These are phyloP conservation scores for Fusarium tjaetaba DNA, from an alignment of 2,329 filamentous ascomycete genomes.

Conservation along the genomic window DNA sequence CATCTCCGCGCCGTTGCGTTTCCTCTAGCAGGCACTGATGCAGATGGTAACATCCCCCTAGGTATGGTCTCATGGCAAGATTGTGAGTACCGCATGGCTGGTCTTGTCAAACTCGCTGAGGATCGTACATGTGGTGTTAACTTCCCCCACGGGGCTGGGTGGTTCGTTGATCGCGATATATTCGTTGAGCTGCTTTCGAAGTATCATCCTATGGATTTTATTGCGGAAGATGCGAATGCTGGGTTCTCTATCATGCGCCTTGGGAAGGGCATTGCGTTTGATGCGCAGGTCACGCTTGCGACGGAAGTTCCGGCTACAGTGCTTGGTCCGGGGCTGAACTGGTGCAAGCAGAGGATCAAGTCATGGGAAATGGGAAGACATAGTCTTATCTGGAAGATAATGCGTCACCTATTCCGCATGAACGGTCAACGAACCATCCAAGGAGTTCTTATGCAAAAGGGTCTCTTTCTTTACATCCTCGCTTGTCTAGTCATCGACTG, in stretches of 20 bases:
- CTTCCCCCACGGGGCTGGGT: neutral
- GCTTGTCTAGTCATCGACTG: neutral
- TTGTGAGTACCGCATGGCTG: neutral
- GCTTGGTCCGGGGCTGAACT: conserved; percentile 24
- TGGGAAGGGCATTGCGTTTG: neutral
- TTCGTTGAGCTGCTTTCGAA: neutral
- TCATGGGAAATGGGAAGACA: conserved; percentile 33
- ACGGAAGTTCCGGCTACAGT: conserved; percentile 2
- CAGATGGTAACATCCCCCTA: neutral
- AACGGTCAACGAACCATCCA: neutral
- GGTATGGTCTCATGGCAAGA: conserved; percentile 10
- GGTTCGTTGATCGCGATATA: conserved; percentile 3
- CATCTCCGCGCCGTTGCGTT: neutral
- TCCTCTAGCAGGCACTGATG: neutral
- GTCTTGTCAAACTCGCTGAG: neutral
- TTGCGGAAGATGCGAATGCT: neutral
- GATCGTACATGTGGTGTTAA: neutral
- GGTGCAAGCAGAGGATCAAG: conserved; percentile 33
- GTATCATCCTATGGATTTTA: conserved; percentile 5
- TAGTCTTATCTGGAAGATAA: conserved; percentile 15
- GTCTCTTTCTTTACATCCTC: neutral
- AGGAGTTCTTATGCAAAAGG: neutral
- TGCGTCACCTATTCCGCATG: neutral
- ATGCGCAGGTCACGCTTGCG: neutral
- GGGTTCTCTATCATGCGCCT: conserved; percentile 4